Percentiles rank a stretch among this genome's conserved stretches.
Evolutionary conservation across 75 land plant genomes (phyloP).

Genomic region (Cupressus sempervirens): DNA sequence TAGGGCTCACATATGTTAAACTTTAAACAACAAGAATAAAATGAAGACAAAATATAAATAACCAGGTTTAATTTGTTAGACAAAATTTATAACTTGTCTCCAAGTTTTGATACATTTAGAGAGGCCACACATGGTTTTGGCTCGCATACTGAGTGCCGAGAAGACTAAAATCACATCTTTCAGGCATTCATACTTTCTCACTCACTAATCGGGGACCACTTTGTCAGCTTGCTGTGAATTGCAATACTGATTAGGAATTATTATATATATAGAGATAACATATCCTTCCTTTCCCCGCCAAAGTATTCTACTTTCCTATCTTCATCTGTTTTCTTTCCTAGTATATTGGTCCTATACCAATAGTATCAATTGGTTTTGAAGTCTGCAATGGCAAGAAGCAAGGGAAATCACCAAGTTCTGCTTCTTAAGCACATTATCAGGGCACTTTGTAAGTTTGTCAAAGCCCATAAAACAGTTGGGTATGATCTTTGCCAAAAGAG

Average conservation of each 20-base stretch:
- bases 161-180: not conserved
- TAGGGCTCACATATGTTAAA: too few relatives aligned
- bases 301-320: not conserved
- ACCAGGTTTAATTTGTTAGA: too few relatives aligned
- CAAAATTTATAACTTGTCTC: not conserved
- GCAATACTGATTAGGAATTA: not conserved
- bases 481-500: not conserved
- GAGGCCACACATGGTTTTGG: not conserved
- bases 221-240: not conserved
- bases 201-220: not conserved
- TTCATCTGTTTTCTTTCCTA: not conserved
- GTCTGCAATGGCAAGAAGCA: not conserved
- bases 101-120: not conserved
- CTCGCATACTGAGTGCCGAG: not conserved
- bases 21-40: too few relatives aligned
- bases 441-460: not conserved
- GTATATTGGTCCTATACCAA: not conserved
- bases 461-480: not conserved
- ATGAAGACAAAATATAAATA: too few relatives aligned
- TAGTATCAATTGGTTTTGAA: not conserved
- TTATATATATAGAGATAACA: not conserved
- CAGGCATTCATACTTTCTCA: not conserved
- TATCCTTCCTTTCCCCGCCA: not conserved
- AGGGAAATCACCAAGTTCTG: not conserved
- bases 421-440: not conserved